phyloP scores from a whole-genome alignment of 148 eudicot genomes.

The Nepenthes mirabilis region DNA sequence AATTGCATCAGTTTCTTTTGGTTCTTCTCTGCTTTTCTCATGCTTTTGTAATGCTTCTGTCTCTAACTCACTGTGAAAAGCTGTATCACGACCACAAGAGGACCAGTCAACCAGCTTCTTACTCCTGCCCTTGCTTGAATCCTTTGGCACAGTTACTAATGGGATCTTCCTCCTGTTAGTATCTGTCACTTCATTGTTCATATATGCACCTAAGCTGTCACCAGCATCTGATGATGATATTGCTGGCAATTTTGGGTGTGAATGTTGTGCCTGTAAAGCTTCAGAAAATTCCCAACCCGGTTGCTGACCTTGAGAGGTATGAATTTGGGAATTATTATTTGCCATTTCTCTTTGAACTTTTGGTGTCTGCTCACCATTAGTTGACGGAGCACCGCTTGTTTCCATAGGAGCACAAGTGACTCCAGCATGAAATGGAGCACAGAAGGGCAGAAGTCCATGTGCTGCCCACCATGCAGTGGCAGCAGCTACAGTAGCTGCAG shows the following conservation, averaged over 20 bases:
- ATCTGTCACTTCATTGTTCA: slow-evolving; percentile 18
- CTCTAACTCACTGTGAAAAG: slow-evolving; percentile 89
- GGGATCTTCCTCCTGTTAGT: slow-evolving; percentile 21
- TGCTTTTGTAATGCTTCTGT: slow-evolving; percentile 66
- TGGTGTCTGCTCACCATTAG: slow-evolving; percentile 18
- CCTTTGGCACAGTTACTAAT: slow-evolving; percentile 24
- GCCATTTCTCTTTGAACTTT: slow-evolving; percentile 19
- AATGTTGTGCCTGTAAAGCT: slow-evolving; percentile 30
- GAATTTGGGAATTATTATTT: slow-evolving; percentile 26
- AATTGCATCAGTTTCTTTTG: slow-evolving; percentile 37
- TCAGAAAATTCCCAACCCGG: slow-evolving; percentile 33
- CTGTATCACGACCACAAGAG: slow-evolving; percentile 89
- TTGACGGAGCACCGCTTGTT: slow-evolving; percentile 12
- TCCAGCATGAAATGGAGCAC: slow-evolving; percentile 39
- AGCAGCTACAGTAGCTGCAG: slow-evolving; percentile 91
- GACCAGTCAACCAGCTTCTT: slow-evolving; percentile 79
- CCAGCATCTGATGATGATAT: slow-evolving; percentile 44
- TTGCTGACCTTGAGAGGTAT: slow-evolving; percentile 15
- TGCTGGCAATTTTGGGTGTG: slow-evolving; percentile 33
- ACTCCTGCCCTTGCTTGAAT: slow-evolving; percentile 34
- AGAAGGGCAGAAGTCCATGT: slow-evolving; percentile 57
- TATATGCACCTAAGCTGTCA: slow-evolving; percentile 29
- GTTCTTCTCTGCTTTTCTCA: slow-evolving; percentile 29
- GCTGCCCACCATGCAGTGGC: slow-evolving; percentile 99
- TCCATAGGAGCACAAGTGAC: slow-evolving; percentile 35